Evolutionary conservation across 2,329 filamentous ascomycete genomes (phyloP), one percentile per base, ranked within the genome.

Genomic region (Pseudocercospora macadamiae): DNA sequence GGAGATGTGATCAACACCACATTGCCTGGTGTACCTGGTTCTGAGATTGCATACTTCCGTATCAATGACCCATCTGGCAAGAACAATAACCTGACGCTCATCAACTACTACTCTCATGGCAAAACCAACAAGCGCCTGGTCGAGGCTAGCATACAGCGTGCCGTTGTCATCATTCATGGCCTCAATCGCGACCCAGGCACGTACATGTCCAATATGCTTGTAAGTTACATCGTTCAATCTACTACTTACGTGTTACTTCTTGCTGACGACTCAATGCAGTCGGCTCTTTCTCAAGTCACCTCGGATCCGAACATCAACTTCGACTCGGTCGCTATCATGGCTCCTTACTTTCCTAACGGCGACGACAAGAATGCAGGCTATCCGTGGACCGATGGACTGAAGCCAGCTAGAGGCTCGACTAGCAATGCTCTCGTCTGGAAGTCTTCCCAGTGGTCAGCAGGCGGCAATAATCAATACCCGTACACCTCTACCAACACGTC

Each of bases 91-190:
- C 57, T 71, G 9, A 75, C 72, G 3, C 63, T 74, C 23, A 73
- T 68, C 59, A 75, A 75, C 63, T 74, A 74, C 64, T 66, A 68
- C 48, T 70, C 69, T 10, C 62, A 66, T 18, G 67, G 70, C 25
- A 60, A 51, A 14, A 65, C 64, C 39, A 55, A 54, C 47, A 58
- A 69, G 58, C 66, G 71, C 12, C 48, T 73, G 32, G 65, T 62
- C 12, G 61, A 57, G 45, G 37, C 58, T 16, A 66, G 68, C 10
- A 54, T 74, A 45, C 63, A 73, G 60, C 65, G 73, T 48, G 72
- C 67, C n/a, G 68, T 74, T 7, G 66, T 75, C 59, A 64, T 75
- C 61, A 68, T 74, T 25, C 73, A 74, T 55, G 73, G 73, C 19
- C 58, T 70, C 12, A 62, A 71, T 25, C 65, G 73, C 44, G 72